Evolutionary conservation across 495 filamentous ascomycete genomes (phyloP), one percentile per base, ranked within the genome.

Genomic region (Tuber borchii): DNA sequence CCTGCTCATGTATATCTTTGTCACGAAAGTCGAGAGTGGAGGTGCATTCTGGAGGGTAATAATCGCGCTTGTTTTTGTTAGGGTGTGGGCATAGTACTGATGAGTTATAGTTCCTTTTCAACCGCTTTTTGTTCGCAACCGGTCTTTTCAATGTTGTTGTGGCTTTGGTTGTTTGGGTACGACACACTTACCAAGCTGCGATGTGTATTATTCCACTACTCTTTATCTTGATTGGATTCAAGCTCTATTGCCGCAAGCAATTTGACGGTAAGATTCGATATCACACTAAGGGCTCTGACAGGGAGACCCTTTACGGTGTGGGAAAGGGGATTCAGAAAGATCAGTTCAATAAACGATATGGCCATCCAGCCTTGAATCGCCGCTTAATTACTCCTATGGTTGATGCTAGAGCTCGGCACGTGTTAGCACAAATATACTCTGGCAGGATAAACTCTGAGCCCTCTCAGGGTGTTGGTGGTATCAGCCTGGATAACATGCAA

Each of bases 301-400:
- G 77, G 19, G 81, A 83, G 51, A 77, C 71, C 22, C 77, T 80
- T 56, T 70, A 78, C 42, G 74, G 69, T 61, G 65, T 72, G 46
- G 84, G 84, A 71, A 78, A 83, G 56, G 74, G 74, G 39, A 84
- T 86, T 37, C 86, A 83, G 70, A 89, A 87, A 65, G 93, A 96
- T 73, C 90, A 92, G 34, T 89, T 98, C 5, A 91, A 87, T 48
- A 87, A 90, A 61, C 90, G 93, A 61, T 99, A 97, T 84, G 94
- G 94, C 7, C 93, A 98, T 82, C 95, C 95, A 22, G 94, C 92
- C 19, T 89, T 99, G 31, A 97, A 93, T 85, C 92, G 91, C 79
- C 90, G 91, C 12, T 88, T 99, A 71, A 92, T 95, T 78, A 96
- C 93, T 0, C 95, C 95, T 0, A 99, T 99, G 95, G 95, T 99